Evolutionary conservation across 495 filamentous ascomycete genomes (phyloP), one percentile per base, ranked within the genome.

Genomic region (Glarea lozoyensis): DNA sequence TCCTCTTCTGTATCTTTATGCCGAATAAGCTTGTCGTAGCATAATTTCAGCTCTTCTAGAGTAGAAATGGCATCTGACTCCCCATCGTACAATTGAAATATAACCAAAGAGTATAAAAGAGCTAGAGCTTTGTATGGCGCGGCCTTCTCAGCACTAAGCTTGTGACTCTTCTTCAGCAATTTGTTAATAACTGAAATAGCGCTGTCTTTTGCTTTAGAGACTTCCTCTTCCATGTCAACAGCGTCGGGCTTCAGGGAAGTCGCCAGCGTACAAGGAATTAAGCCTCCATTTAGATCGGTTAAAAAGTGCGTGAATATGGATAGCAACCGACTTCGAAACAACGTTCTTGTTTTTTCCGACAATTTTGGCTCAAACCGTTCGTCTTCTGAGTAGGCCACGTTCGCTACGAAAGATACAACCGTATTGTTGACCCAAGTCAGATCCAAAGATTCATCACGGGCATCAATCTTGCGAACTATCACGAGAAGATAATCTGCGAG

Each of bases 51-150:
- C 52, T 94, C 87, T 13, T 82, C 73, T 5, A 92, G 69, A 47
- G 88, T 77, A 2, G 71, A 72, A 1, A 87, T 68, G 4, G 88
- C 85, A 50, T 97, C 92, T 0, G 82, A 71, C 43, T 93, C 86
- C 15, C 83, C 84, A 53, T 87, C 84, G 63, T 92, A 90, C n/a
- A 94, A 70, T 55, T 94, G 86, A 22, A 96, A 61, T 36, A 96
- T 75, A 1, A 82, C 81, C 43, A 94, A 70, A n/a, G 85, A 84
- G 59, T 92, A 89, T 6, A 96, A 68, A 6, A 96, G 69, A 32
- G 80, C 79, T 47, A 94, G 81, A 0, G 85, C 83, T 29, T 77
- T 64, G 3, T 60, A 54, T 38, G 57, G 63, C 23, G 62, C 60
- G 46, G 65, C 63, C 22, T 61, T 56, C 38, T 63, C 57, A 17